phyloP scores from a whole-genome alignment of 2,329 filamentous ascomycete species.

The Monilinia laxa region DNA sequence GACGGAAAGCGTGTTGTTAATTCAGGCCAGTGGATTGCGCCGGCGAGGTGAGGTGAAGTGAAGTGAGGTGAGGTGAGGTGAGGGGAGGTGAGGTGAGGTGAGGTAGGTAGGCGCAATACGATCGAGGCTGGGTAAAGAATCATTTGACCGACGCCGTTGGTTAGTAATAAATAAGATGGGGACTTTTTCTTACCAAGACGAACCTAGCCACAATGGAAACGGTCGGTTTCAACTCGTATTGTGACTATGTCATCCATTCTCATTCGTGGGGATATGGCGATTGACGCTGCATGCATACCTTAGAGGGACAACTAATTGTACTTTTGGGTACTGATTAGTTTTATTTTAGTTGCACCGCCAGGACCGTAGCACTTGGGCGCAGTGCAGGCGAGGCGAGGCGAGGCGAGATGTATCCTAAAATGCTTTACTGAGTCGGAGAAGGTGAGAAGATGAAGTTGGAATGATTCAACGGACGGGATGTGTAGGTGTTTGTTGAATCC shows the following conservation, averaged over 20 bases:
- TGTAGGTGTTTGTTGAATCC: neutral
- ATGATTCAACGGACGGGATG: too few relatives aligned
- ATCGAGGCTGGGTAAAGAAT: neutral
- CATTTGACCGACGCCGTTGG: slow-evolving; percentile 6
- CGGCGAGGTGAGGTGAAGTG: neutral
- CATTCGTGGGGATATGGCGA: slow-evolving; percentile 13
- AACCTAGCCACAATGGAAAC: slow-evolving; percentile 10
- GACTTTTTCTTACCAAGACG: neutral
- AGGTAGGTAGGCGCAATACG: neutral
- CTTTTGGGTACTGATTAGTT: neutral
- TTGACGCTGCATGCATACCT: slow-evolving; percentile 1
- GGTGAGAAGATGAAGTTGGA: too few relatives aligned
- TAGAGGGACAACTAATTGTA: neutral
- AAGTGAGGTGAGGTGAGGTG: too few relatives aligned
- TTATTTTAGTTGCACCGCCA: neutral
- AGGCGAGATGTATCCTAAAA: neutral
- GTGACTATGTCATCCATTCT: neutral
- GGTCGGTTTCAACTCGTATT: neutral
- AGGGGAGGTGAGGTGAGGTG: too few relatives aligned
- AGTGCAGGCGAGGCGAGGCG: neutral
- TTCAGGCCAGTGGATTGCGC: neutral
- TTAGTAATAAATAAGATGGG: neutral
- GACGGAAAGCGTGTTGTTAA: neutral
- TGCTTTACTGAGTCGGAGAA: neutral
- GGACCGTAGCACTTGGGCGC: neutral